Conservation (phyloP, 768 basidiomycete species). For the Agrocybe praecox region DNA sequence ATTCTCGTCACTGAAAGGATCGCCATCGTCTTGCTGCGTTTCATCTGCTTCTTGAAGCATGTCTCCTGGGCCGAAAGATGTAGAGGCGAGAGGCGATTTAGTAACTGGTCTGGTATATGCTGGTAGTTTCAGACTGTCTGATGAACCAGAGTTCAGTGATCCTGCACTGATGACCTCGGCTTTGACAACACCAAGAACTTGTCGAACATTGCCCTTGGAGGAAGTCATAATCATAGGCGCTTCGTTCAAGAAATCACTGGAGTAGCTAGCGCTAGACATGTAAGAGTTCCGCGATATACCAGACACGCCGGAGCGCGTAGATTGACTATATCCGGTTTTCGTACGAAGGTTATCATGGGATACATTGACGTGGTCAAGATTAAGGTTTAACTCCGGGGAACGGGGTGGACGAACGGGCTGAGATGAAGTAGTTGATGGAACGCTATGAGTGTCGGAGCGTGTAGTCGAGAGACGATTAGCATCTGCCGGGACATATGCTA, state of each 20-base stretch:
- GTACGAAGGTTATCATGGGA: slow-evolving; percentile 53
- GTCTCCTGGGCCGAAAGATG: slow-evolving; percentile 74
- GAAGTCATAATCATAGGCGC: slow-evolving; percentile 83
- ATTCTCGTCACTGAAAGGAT: slow-evolving; percentile 73
- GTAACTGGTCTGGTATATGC: slow-evolving; percentile 44
- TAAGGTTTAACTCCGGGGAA: slow-evolving; percentile 62
- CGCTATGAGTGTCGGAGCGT: slow-evolving; percentile 27
- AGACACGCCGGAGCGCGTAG: slow-evolving; percentile 57
- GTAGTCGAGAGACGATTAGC: slow-evolving; percentile 35
- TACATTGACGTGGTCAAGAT: slow-evolving; percentile 64
- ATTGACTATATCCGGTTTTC: slow-evolving; percentile 40
- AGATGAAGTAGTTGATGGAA: slow-evolving; percentile 37
- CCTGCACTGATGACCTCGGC: slow-evolving; percentile 77
- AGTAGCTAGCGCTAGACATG: slow-evolving; percentile 74
- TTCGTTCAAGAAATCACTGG: slow-evolving; percentile 80
- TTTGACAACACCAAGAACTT: slow-evolving; percentile 76
- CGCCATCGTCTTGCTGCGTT: slow-evolving; percentile 41
- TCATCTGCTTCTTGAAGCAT: slow-evolving; percentile 59
- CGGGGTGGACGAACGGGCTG: slow-evolving; percentile 59
- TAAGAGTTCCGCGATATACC: slow-evolving; percentile 63
- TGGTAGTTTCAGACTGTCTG: slow-evolving; percentile 43
- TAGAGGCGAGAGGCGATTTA: slow-evolving; percentile 69
- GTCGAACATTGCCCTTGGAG: slow-evolving; percentile 61
- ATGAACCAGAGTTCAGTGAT: slow-evolving; percentile 32
- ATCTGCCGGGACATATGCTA: slow-evolving; percentile 73